Conservation (phyloP, 495 filamentous ascomycete genomes). For the Geoglossum glabrum region DNA sequence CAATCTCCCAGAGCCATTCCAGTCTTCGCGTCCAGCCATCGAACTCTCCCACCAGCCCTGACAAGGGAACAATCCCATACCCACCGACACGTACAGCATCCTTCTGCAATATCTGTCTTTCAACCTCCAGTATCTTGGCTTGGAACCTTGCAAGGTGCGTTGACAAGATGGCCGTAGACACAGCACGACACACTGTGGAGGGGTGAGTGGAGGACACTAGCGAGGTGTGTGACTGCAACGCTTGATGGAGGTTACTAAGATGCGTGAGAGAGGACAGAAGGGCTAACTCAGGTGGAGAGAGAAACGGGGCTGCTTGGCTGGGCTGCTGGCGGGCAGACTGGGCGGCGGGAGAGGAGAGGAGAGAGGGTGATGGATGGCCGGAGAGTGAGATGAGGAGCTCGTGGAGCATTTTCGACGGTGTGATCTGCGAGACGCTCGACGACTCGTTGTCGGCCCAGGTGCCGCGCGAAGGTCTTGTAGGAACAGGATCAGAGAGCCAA, state of each 20-base stretch:
- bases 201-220: constrained; percentile 46
- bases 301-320: constrained; percentile 25
- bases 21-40: constrained; percentile 63
- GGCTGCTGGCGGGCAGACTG: constrained; percentile 18
- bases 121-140: constrained; percentile 63
- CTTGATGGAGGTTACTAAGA: constrained; percentile 55
- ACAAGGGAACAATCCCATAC: constrained; percentile 80
- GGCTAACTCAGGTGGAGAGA: constrained; percentile 63
- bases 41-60: constrained; percentile 65
- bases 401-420: constrained; percentile 55
- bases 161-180: constrained; percentile 59
- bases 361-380: constrained; percentile 75
- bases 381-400: constrained; percentile 90
- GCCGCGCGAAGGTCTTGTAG: constrained; percentile 21
- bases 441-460: constrained; percentile 7
- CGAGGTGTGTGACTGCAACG: constrained; percentile 39
- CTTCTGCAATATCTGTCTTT: constrained; percentile 49
- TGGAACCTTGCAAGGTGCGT: constrained; percentile 63
- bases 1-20: constrained; percentile 68
- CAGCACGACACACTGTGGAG: constrained; percentile 68
- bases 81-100: constrained; percentile 62
- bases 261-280: constrained; percentile 57
- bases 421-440: not conserved
- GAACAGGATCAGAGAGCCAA: constrained; percentile 27
- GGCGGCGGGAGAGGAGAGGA: constrained; percentile 26